phyloP scores from a whole-genome alignment of 441 rosid genomes.

The Cnidoscolus chayamansa region DNA sequence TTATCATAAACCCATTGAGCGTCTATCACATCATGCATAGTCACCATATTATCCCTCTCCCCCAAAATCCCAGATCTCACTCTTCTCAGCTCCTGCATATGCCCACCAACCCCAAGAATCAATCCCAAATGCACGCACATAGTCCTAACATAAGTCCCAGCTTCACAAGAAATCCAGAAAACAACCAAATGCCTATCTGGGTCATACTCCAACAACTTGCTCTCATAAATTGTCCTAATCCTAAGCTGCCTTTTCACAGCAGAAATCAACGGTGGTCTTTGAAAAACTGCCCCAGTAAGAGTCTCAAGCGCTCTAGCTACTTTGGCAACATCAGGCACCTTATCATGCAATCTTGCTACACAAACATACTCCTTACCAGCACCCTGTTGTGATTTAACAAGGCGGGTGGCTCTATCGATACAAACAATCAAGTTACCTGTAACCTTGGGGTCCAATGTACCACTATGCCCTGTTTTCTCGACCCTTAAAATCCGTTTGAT shows the following conservation, averaged over 20 bases:
- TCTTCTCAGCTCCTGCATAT: constrained; percentile 92
- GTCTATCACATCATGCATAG: constrained; percentile 94
- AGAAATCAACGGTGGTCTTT: constrained; percentile 79
- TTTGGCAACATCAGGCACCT: constrained; percentile 72
- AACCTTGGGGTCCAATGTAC: constrained; percentile 87
- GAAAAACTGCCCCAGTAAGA: constrained; percentile 85
- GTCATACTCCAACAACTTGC: constrained; percentile 84
- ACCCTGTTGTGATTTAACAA: constrained; percentile 90
- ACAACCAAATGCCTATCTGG: constrained; percentile 75
- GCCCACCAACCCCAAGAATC: constrained; percentile 86
- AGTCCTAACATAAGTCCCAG: constrained; percentile 89
- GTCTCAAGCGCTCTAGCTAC: constrained; percentile 83
- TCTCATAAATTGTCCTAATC: constrained; percentile 81
- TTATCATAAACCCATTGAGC: constrained; percentile 76
- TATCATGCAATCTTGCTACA: constrained; percentile 72
- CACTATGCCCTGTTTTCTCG: constrained; percentile 85
- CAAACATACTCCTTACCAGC: constrained; percentile 94
- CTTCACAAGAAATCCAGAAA: constrained; percentile 94
- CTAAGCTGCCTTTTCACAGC: constrained; percentile 92
- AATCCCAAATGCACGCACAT: constrained; percentile 89
- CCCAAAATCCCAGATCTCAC: constrained; percentile 87
- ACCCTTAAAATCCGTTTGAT: constrained; percentile 76
- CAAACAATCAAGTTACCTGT: constrained; percentile 88
- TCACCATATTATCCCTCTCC: constrained; percentile 88
- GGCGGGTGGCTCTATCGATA: constrained; percentile 83